Percentiles rank a stretch among this genome's conserved stretches.
Evolutionary conservation across 306 rosid genomes (phyloP).

Genomic region (Myrica gale): DNA sequence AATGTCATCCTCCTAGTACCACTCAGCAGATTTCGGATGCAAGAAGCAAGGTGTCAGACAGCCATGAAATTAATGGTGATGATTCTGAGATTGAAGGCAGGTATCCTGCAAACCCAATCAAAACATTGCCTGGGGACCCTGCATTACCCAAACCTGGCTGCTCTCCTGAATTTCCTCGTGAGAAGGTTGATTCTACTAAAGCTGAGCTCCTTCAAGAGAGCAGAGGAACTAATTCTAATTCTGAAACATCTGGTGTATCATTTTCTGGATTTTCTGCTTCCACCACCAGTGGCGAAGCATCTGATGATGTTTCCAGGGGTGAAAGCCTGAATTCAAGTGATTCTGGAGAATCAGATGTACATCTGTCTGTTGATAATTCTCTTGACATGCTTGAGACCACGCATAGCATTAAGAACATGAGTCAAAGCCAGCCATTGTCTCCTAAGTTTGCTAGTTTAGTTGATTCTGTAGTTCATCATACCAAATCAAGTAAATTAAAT

Average conservation of each 20-base stretch:
- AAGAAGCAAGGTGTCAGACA: conserved; percentile 33
- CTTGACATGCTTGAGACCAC: conserved; percentile 39
- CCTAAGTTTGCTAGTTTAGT: conserved; percentile 83
- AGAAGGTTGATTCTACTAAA: conserved; percentile 41
- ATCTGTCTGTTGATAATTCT: conserved; percentile 39
- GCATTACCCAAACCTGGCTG: conserved; percentile 23
- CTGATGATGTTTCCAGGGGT: conserved; percentile 75
- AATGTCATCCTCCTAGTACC: conserved; percentile 59
- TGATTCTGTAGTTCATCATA: conserved; percentile 50
- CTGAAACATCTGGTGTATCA: conserved; percentile 58
- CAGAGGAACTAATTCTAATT: conserved; percentile 38
- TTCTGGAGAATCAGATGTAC: conserved; percentile 54
- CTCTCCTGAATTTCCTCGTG: conserved; percentile 35
- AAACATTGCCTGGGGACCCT: conserved; percentile 28
- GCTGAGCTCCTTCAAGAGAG: conserved; percentile 43
- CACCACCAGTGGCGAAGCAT: conserved; percentile 42
- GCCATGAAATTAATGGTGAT: conserved; percentile 28
- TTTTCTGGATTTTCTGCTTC: conserved; percentile 87
- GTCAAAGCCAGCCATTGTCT: conserved; percentile 49
- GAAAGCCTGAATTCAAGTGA: conserved; percentile 62
- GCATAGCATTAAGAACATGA: conserved; percentile 26
- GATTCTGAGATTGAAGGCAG: conserved; percentile 27
- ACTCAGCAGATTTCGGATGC: conserved; percentile 20
- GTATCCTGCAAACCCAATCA: conserved; percentile 15
- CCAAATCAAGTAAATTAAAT: conserved; percentile 40